Evolutionary conservation across 169 alveolate species (phyloP), one percentile per base, ranked within the genome.

Genomic region (Plasmodium cynomolgi): DNA sequence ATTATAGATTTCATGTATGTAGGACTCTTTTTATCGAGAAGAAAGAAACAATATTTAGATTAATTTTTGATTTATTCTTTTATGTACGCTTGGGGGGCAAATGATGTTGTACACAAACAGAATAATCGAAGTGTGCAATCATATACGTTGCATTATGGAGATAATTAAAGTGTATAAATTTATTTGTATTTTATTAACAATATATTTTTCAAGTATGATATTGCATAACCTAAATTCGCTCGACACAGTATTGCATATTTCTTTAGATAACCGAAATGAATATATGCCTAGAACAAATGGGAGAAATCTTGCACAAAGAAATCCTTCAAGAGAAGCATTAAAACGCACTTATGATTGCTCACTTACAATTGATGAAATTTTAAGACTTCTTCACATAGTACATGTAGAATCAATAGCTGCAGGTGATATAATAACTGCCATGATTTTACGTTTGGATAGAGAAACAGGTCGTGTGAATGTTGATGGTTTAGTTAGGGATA

Each of bases 301-400:
- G 5, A 80, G 84, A 31, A 41, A 80, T 41, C 39, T 80, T 41
- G 84, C 84, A 37, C 29, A 80, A 44, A 9, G 73, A 15, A 0
- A 37, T 23, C 50, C 39, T 23, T 41, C 58, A 80, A 80, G 84
- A 26, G 9, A 6, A 5, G n/a, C 71, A 29, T 20, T 31, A 31
- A 80, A 80, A 44, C 84, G 84, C 15, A 1, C 84, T 33, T 44
- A 37, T 80, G 39, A 44, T 80, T 80, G 17, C 39, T n/a, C 73
- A 23, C 58, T 80, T 39, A 80, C 84, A 41, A 15, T 8, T 0
- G 84, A 80, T 80, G 84, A 80, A 80, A 0, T 41, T 23, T 2
- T 8, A 8, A n/a, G 5, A 15, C 58, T 80, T 80, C 0, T 5
- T 17, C 13, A 5, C 0, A 41, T 80, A 80, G 0, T 80, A 37